Evolutionary conservation across 2,329 filamentous ascomycete species (phyloP), one percentile per base, ranked within the genome.

Genomic region (Cylindrodendrum hubeiense): DNA sequence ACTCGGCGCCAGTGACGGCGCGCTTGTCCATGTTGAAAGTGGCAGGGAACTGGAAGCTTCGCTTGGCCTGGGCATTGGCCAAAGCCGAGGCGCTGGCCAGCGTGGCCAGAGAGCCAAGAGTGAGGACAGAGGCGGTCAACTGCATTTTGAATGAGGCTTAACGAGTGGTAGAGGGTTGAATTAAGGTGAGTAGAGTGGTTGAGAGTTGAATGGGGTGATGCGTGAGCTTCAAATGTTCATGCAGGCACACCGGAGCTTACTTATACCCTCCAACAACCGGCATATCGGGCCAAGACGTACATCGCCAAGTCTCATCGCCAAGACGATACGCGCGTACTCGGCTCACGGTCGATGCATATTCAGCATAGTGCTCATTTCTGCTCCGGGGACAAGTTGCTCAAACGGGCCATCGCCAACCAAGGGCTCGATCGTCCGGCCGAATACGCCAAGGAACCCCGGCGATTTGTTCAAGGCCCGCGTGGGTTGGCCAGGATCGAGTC

Each of bases 1-100:
- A 85, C 7, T 76, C 66, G 5, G 82, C 78, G 2, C 71, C 75
- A 2, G 65, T 65, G 5, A 79, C 80, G 70, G 84, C 82, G n/a
- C 83, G 82, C 69, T 78, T 80, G 56, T 79, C 62, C n/a, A 84
- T 69, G n/a, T 74, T 72, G 33, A 78, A 74, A 17, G 65, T 54
- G 43, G 70, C 76, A 17, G 74, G 76, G 67, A 75, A 78, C 55
- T 73, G 65, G 67, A 75, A 74, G 43, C 65, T 71, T 24, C 65
- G 51, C 34, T 61, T 57, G 13, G 60, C 37, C 37, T n/a, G 15
- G 37, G 37, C 37, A 17, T 39, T 39, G 37, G 15, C 37, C 37
- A 39, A n/a, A 39, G 37, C 37, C 37, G 28, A 41, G 49, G 70
- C 74, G 5, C 67, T 60, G 55, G 66, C 76, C 50, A 74, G 41